Evolutionary conservation across 495 filamentous ascomycete genomes (phyloP).

Genomic region (Podospora appendiculata): DNA sequence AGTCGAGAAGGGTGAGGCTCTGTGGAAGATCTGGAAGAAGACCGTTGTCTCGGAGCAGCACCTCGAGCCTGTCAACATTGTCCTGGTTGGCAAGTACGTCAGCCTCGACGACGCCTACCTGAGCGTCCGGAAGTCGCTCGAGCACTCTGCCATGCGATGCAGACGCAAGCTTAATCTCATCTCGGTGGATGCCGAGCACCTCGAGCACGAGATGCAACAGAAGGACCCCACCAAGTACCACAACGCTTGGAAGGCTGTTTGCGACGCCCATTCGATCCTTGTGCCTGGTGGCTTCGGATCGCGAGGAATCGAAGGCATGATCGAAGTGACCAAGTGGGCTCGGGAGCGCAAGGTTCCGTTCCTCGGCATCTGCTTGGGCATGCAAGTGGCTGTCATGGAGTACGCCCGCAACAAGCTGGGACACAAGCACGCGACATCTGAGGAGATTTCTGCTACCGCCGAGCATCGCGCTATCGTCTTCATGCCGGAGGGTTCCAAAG

Average conservation of each 20-base stretch:
- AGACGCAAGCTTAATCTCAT: conserved; percentile 68
- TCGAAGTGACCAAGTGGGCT: conserved; percentile 73
- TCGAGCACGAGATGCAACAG: conserved; percentile 55
- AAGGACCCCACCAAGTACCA: conserved; percentile 66
- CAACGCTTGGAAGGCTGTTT: conserved; percentile 77
- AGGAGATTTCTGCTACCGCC: conserved; percentile 54
- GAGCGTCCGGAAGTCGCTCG: conserved; percentile 72
- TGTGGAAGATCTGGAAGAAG: conserved; percentile 64
- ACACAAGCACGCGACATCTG: conserved; percentile 51
- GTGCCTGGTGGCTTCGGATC: conserved; percentile 80
- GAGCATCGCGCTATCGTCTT: conserved; percentile 64
- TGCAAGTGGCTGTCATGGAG: conserved; percentile 93
- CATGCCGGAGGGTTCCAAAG: conserved; percentile 66
- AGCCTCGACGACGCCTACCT: conserved; percentile 73
- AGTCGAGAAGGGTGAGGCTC: conserved; percentile 59
- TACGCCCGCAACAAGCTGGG: conserved; percentile 67
- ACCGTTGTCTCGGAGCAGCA: conserved; percentile 39
- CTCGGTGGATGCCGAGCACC: conserved; percentile 76
- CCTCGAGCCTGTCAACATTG: conserved; percentile 68
- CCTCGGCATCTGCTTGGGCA: conserved; percentile 88
- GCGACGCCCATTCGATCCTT: conserved; percentile 22
- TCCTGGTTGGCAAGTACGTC: conserved; percentile 87
- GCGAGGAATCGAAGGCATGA: conserved; percentile 83
- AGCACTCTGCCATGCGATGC: conserved; percentile 87
- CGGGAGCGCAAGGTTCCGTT: conserved; percentile 74